Conservation (phyloP, 805 yeast genomes). For the Saccharomycopsis lassenensis region DNA sequence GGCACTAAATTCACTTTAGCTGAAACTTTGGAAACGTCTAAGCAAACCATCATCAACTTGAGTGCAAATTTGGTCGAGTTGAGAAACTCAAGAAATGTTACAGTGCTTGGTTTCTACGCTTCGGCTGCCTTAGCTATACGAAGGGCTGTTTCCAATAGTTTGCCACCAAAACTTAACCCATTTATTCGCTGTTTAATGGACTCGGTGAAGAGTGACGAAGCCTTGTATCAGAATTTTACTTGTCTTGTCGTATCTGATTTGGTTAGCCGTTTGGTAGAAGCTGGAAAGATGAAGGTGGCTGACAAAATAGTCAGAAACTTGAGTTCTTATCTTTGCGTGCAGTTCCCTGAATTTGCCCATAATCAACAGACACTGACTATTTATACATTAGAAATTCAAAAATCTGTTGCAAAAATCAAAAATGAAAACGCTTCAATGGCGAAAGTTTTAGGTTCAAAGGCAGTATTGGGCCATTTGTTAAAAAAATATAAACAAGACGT, state of each 20-base stretch:
- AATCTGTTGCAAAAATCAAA: slow-evolving; percentile 14
- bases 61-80: slow-evolving; percentile 57
- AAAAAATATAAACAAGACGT: slow-evolving; percentile 39
- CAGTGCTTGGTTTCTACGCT: slow-evolving; percentile 67
- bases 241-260: slow-evolving; percentile 60
- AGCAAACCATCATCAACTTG: slow-evolving; percentile 52
- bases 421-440: slow-evolving; percentile 30
- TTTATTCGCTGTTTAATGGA: slow-evolving; percentile 87
- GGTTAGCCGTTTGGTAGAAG: slow-evolving; percentile 43
- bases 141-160: slow-evolving; percentile 28
- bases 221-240: slow-evolving; percentile 56
- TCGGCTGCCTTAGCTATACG: slow-evolving; percentile 56
- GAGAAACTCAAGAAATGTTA: slow-evolving; percentile 36
- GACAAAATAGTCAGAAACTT: slow-evolving; percentile 85
- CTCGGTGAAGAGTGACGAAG: slow-evolving; percentile 68
- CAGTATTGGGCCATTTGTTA: slow-evolving; percentile 54
- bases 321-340: slow-evolving; percentile 90
- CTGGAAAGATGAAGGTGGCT: slow-evolving; percentile 60
- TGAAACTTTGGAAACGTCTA: slow-evolving; percentile 70
- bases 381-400: slow-evolving; percentile 16
- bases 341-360: slow-evolving; percentile 82
- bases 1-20: slow-evolving; percentile 59
- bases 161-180: slow-evolving; percentile 87
- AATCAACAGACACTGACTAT: slow-evolving; percentile 30
- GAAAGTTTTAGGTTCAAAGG: slow-evolving; percentile 66